Evolutionary conservation across 2,329 filamentous ascomycete species (phyloP), one percentile per base, ranked within the genome.

Genomic region (Gliomastix tumulicola): DNA sequence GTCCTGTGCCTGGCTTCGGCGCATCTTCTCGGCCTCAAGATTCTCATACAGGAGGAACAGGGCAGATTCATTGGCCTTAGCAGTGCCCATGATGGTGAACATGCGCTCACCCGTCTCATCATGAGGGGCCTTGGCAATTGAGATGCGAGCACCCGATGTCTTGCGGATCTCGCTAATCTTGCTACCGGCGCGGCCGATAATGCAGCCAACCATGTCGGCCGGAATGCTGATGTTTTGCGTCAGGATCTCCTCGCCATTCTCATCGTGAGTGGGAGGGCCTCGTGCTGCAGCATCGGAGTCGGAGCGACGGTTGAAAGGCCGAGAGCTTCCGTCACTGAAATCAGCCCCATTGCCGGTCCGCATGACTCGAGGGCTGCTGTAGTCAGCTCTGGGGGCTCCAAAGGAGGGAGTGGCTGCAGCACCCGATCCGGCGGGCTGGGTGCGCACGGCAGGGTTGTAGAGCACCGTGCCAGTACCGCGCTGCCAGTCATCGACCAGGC

Each of bases 211-310:
- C 92, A 98, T 98, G 69, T 98, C 92, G 33, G 92, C 89, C 19
- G 92, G 92, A 54, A 98, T 98, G 71, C 88, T 96, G 66, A 98
- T 98, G 68, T 98, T 98, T 59, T 98, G 92, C 2, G 92, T 98
- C 63, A 96, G 90, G 43, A 97, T 85, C 63, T 96, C 90, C 59
- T 97, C 92, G 44, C 92, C 92, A 46, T 97, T 94, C 65, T 97
- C 90, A 44, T 92, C 89, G 54, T 94, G 86, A 31, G 87, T 87
- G 17, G 88, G 88, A 30, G 86, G 87, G 38, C 86, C 86, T 44
- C 88, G 86, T 48, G 74, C 76, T 44, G 79, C 81, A 44, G 83
- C 81, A 57, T 96, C 88, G 15, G 85, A 84, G 58, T 88, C 86
- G 36, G 86, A 89, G 42, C 88, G 86, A 52, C 88, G 83, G 53